A percentile compares a stretch with the other conserved stretches of the same genome.
Conservation (phyloP, 78 protist genomes). For the Chrysochromulina parva region DNA sequence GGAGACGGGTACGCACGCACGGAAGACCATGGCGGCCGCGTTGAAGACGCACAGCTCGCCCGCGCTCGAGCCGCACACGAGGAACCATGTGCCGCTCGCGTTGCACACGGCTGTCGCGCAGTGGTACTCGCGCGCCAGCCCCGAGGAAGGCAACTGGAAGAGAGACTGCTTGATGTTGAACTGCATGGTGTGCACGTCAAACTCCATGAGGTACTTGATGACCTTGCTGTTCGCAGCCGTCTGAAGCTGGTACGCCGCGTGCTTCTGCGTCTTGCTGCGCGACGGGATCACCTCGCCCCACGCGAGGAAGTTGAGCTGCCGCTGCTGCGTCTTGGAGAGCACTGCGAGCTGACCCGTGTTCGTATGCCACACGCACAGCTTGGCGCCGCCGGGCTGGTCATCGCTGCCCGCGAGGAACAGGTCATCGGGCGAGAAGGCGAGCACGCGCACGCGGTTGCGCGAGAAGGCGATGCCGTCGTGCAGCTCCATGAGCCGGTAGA, state of each 20-base stretch:
- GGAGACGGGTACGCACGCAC: not conserved
- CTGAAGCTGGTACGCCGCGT: too few relatives aligned
- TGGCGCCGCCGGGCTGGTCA: not conserved
- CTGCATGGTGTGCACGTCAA: not conserved
- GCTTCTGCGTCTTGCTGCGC: not conserved
- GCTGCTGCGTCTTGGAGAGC: not conserved
- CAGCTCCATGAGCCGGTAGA: not conserved
- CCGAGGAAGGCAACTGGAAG: not conserved
- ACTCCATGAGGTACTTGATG: not conserved
- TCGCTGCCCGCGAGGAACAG: constrained; percentile 1
- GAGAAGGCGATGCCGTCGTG: not conserved
- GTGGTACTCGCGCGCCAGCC: not conserved
- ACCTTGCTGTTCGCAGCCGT: not conserved
- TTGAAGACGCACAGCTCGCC: constrained; percentile 18
- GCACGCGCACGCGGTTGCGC: not conserved
- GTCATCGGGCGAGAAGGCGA: constrained; percentile 11
- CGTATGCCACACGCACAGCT: not conserved
- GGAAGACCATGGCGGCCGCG: not conserved
- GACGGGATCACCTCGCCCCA: constrained; percentile 1
- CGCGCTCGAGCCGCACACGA: not conserved
- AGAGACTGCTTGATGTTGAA: not conserved
- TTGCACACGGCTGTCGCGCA: not conserved
- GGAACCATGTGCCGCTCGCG: too few relatives aligned
- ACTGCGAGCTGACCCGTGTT: not conserved
- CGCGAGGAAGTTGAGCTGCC: not conserved